Conservation (phyloP, 148 eudicot genomes). For the Vaccinium vitisidaea region DNA sequence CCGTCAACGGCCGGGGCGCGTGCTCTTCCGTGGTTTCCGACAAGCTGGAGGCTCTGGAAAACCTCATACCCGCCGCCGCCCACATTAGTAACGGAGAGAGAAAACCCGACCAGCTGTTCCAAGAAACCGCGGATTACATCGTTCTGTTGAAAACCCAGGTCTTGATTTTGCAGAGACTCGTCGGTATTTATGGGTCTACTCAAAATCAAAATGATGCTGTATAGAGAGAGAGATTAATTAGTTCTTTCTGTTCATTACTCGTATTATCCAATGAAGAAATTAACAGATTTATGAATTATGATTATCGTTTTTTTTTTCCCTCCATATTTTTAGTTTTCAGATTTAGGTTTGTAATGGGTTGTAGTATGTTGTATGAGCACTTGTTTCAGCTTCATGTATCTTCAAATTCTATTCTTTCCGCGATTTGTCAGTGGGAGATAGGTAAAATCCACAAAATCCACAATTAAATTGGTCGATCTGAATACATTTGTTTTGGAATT, state of each 20-base stretch:
- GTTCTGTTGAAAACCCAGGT: constrained; percentile 42
- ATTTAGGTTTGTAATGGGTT: background rate
- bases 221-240: background rate
- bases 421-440: background rate
- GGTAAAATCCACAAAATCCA: background rate
- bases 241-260: too few species aligned
- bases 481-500: background rate
- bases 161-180: constrained; percentile 38
- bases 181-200: constrained; percentile 36
- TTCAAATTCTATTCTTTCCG: background rate
- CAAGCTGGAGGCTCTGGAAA: constrained; percentile 46
- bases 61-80: constrained; percentile 31
- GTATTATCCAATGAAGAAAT: background rate
- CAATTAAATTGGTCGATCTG: background rate
- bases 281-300: background rate
- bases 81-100: background rate
- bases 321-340: background rate
- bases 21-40: constrained; percentile 29
- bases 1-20: background rate
- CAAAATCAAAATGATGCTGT: constrained; percentile 15
- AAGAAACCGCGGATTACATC: constrained; percentile 51
- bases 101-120: constrained; percentile 45
- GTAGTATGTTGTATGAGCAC: background rate
- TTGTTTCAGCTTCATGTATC: background rate
- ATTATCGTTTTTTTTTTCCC: background rate